These are phyloP conservation scores for Miscanthus sacchariflorus DNA, from an alignment of 202 grass and related monocot species.

Conservation along the genomic window DNA sequence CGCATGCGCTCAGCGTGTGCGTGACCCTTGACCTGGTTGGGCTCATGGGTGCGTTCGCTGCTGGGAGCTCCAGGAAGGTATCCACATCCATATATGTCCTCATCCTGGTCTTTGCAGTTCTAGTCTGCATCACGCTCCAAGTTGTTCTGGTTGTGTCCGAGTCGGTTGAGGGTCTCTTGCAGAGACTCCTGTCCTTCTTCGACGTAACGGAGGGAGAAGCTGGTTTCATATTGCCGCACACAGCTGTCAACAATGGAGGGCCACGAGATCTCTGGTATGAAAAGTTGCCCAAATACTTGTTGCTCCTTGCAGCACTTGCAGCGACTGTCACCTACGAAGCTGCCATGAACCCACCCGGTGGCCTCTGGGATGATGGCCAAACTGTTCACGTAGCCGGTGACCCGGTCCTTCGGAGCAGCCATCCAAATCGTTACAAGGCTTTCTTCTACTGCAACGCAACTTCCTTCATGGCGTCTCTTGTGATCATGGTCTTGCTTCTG, in stretches of 20 bases:
- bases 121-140: constrained; percentile 50
- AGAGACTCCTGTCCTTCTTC: constrained; percentile 7
- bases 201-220: neutral
- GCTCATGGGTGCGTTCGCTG: constrained; percentile 65
- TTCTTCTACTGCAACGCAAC: constrained; percentile 68
- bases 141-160: constrained; percentile 32
- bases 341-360: constrained; percentile 63
- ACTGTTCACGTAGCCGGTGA: constrained; percentile 29
- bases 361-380: constrained; percentile 42
- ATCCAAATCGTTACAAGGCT: constrained; percentile 47
- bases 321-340: constrained; percentile 57
- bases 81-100: constrained; percentile 60
- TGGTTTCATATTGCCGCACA: neutral
- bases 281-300: constrained; percentile 52
- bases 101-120: constrained; percentile 45
- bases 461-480: constrained; percentile 65
- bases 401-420: constrained; percentile 44
- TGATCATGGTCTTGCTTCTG: constrained; percentile 57
- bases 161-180: neutral
- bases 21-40: constrained; percentile 58
- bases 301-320: constrained; percentile 54
- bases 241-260: neutral
- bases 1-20: constrained; percentile 49
- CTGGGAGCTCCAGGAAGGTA: constrained; percentile 55
- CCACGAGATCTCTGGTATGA: constrained; percentile 29